phyloP scores from a whole-genome alignment of 495 filamentous ascomycete genomes.

The Trichoderma reesei region DNA sequence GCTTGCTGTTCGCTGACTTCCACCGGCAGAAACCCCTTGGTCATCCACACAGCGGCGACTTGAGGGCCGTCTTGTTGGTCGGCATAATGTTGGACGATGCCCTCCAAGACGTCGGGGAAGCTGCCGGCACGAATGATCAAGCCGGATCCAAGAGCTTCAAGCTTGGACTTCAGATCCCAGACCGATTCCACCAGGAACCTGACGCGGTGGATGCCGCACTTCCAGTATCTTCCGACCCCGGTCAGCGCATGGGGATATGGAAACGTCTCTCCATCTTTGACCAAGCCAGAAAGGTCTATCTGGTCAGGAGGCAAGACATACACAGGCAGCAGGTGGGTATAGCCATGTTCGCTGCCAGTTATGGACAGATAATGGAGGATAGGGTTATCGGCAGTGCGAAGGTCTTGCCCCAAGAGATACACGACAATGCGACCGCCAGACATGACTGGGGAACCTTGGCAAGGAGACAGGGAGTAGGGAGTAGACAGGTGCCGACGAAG shows the following conservation, averaged over 20 bases:
- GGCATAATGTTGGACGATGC: conserved; percentile 34
- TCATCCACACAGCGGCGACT: conserved; percentile 59
- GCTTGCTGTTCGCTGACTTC: conserved; percentile 51
- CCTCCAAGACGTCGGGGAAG: conserved; percentile 40
- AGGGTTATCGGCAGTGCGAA: conserved; percentile 60
- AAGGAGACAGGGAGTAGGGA: too few species aligned
- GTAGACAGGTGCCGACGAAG: too few species aligned
- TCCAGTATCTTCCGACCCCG: conserved; percentile 41
- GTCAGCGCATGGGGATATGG: conserved; percentile 53
- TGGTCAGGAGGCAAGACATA: conserved; percentile 56
- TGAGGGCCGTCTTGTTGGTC: conserved; percentile 30
- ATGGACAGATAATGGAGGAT: conserved; percentile 46
- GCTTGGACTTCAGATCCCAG: conserved; percentile 52
- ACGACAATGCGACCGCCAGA: conserved; percentile 44
- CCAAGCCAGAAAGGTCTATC: conserved; percentile 60
- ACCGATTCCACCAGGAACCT: conserved; percentile 58
- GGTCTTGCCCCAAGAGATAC: conserved; percentile 54
- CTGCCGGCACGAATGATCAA: conserved; percentile 54
- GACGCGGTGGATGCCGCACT: conserved; percentile 57
- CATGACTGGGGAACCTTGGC: neutral
- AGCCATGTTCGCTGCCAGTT: conserved; percentile 34
- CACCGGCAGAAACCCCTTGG: conserved; percentile 52
- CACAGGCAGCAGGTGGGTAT: conserved; percentile 58
- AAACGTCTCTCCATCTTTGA: conserved; percentile 30
- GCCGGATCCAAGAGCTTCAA: conserved; percentile 46